Evolutionary conservation across 2,329 filamentous ascomycete genomes (phyloP), one percentile per base, ranked within the genome.

Genomic region (Zymoseptoria pseudotritici): DNA sequence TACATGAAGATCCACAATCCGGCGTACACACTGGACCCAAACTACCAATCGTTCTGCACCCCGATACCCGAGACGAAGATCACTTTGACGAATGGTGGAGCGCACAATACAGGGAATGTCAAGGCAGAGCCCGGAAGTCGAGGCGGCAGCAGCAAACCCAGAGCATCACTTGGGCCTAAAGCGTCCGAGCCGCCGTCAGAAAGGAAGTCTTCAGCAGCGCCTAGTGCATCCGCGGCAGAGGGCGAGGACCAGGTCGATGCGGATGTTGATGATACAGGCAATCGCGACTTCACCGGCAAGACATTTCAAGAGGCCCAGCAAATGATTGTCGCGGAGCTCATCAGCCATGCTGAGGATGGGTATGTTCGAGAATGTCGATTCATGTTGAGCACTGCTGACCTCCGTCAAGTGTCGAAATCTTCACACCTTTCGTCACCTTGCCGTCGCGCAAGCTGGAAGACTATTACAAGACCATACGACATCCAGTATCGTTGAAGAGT

Each of bases 1-100:
- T 91, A 86, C 73, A 96, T 96, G 91, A 87, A 86, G 58, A 89
- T 89, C 73, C 83, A 87, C 67, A 96, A 96, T 68, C 91, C 91
- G 13, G 90, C 89, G 17, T 96, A 96, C 73, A 83, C 85, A 63
- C 76, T 82, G 65, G 77, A 83, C 64, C 79, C 80, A 17, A 80
- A 82, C 53, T 94, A 95, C 70, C 81, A 83, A 61, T 87, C 89
- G 4, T 80, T 88, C 53, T 83, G 90, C 5, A 91, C 90, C 1
- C 89, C 90, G 0, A 79, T 92, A 17, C 87, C 87, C 0, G 79
- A 83, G 19, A 57, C 54, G 10, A 62, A 50, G 22, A 22, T 62
- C 26, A 58, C 50, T 19, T 53, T 59, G 13, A 59, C 59, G 9
- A 58, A 62, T 49, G 49, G 56, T 58, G 63, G 63, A 24, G 56